phyloP scores from a whole-genome alignment of 257 asterid species.

The Solanum pinnatisectum region DNA sequence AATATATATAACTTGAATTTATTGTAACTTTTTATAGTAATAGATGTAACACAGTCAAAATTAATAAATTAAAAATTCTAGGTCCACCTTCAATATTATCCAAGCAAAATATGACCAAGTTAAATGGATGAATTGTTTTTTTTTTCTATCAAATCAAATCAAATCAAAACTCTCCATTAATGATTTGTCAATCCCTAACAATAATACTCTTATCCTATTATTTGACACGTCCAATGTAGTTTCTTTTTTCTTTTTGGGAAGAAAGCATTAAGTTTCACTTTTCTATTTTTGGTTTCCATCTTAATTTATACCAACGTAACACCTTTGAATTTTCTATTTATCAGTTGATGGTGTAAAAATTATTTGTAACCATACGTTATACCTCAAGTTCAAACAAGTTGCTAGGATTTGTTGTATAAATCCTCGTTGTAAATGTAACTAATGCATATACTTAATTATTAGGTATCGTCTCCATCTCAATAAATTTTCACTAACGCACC shows the following conservation, averaged over 20 bases:
- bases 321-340: background rate
- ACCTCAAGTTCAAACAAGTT: background rate
- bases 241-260: background rate
- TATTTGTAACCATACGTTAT: background rate
- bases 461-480: background rate
- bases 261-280: background rate
- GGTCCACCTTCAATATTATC: background rate
- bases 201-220: background rate
- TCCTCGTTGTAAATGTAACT: background rate
- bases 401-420: background rate
- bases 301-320: background rate
- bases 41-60: too few species aligned
- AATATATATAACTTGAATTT: too few species aligned
- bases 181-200: background rate
- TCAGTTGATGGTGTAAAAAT: background rate
- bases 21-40: too few species aligned
- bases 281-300: background rate
- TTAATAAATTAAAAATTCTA: background rate
- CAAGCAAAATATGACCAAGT: background rate
- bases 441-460: background rate
- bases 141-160: background rate
- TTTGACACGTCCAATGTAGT: background rate
- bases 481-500: background rate
- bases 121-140: background rate
- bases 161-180: too few species aligned